Percentiles rank a stretch among this genome's conserved stretches.
These are phyloP conservation scores for Claviceps africana DNA, from an alignment of 2,329 filamentous ascomycete genomes.

Conservation along the genomic window DNA sequence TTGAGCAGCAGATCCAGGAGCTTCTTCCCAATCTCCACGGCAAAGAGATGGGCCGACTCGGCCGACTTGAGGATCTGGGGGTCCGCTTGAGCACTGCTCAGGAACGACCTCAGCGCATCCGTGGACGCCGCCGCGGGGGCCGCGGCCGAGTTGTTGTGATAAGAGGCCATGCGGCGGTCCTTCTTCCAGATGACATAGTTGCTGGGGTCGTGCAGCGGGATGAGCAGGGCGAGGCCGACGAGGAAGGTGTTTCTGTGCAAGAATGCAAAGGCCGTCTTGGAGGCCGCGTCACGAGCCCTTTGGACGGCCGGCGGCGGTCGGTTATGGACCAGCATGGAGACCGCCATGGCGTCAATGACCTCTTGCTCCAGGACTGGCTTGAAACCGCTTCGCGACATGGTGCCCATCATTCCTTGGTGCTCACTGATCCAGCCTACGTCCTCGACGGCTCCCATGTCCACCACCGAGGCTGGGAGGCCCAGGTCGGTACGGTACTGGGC, in stretches of 20 bases:
- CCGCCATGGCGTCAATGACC: background rate
- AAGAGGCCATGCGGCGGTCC: conserved; percentile 12
- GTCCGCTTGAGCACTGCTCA: background rate
- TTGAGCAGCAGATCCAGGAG: conserved; percentile 9
- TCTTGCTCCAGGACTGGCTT: background rate
- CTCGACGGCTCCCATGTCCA: conserved; percentile 1
- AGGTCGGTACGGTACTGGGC: conserved; percentile 13
- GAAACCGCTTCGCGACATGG: background rate
- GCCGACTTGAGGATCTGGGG: background rate
- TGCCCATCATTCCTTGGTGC: background rate
- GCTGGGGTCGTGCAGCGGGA: conserved; percentile 4
- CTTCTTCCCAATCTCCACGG: conserved; percentile 8
- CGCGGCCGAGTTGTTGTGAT: conserved; percentile 4
- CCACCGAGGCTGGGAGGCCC: background rate
- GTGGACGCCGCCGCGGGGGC: background rate
- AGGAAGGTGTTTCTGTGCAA: conserved; percentile 5
- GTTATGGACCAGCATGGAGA: background rate
- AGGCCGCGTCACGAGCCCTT: background rate
- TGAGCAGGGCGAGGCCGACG: conserved; percentile 8
- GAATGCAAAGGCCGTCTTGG: background rate
- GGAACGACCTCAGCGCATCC: background rate
- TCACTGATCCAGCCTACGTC: background rate
- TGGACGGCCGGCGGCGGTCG: background rate
- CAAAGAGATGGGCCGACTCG: conserved; percentile 2
- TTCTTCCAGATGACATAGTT: conserved; percentile 10